Conservation (phyloP, 441 rosid genomes). For the Gossypium schwendimanii region DNA sequence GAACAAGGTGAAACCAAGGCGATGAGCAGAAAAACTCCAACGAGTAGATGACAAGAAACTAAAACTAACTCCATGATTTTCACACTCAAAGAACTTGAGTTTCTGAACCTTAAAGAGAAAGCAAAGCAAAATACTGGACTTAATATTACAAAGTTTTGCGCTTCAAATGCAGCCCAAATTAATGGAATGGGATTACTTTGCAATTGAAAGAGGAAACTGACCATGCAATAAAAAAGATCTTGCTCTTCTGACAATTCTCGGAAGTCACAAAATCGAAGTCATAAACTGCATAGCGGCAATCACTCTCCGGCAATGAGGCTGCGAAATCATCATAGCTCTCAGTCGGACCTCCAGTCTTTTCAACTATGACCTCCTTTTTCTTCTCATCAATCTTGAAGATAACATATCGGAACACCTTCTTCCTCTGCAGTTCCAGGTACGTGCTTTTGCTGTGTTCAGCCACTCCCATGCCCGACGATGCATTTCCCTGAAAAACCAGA, state of each 20-base stretch:
- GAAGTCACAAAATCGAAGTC: conserved; percentile 63
- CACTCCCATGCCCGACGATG: conserved; percentile 74
- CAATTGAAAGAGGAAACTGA: conserved; percentile 23
- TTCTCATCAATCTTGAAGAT: conserved; percentile 74
- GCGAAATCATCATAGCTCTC: conserved; percentile 63
- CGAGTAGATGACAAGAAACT: background rate
- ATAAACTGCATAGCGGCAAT: conserved; percentile 60
- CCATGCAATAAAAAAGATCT: conserved; percentile 68
- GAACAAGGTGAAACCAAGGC: background rate
- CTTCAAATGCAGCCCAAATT: background rate
- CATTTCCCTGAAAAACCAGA: conserved; percentile 42
- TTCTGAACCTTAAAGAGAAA: background rate
- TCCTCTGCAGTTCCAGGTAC: conserved; percentile 66
- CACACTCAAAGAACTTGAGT: background rate
- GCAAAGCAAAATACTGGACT: background rate
- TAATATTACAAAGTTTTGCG: background rate
- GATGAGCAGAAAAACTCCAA: background rate
- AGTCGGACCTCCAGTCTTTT: conserved; percentile 69
- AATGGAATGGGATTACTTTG: background rate
- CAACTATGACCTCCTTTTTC: conserved; percentile 66
- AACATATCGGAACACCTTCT: conserved; percentile 70
- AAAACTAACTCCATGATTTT: background rate
- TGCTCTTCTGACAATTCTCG: conserved; percentile 70
- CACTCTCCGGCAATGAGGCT: conserved; percentile 51
- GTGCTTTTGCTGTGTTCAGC: conserved; percentile 52